Base-by-base conservation (phyloP, 1,284 basidiomycete genomes). In the Sporisorium iseilematis-ciliati region DNA sequence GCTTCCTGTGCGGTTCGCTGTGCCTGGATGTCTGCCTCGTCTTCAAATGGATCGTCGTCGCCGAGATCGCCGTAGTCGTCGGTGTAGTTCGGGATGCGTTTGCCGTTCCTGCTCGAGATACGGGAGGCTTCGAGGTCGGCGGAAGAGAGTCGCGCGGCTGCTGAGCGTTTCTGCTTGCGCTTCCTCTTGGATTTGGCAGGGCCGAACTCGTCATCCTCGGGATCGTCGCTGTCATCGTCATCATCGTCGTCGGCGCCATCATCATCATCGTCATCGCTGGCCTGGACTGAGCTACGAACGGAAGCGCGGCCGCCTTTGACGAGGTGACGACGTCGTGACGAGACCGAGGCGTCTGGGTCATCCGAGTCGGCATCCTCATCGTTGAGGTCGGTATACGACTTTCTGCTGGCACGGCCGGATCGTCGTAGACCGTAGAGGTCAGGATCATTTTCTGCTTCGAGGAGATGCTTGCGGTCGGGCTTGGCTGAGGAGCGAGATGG, bases 161-260 rank as follows among this genome's bases (percentile, higher is more conserved):
- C 57, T 10, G 70, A 51, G 23, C 63, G 68, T 51, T 54, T 60
- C n/a, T 50, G 42, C 46, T 65, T 69, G 52, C 58, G 51, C 54
- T 63, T 65, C 38, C 48, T 57, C 45, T 70, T 67, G 35, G 61
- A 58, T 43, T 58, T 57, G 43, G 54, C 50, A 1, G 64, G 57
- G 40, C 59, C 60, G 40, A 74, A 67, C 33, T 74, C 66, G 21
- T 75, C 75, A 21, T 86, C 87, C 80, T 92, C 93, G 59, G 89
- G 85, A 91, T 91, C 60, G 91, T 92, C 91, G 35, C 91, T 88
- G 40, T 91, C 93, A 82, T 95, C 95, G 81, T 95, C 73, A 10
- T 66, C 71, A 42, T 63, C 59, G 21, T 63, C 60, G 7, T 57
- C 66, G 16, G 53, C 66, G 33, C 84, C 86, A 81, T 92, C 91